Evolutionary conservation across 352 stramenopile genomes (phyloP), one percentile per base, ranked within the genome.

Genomic region (Globisporangium iwayamae): DNA sequence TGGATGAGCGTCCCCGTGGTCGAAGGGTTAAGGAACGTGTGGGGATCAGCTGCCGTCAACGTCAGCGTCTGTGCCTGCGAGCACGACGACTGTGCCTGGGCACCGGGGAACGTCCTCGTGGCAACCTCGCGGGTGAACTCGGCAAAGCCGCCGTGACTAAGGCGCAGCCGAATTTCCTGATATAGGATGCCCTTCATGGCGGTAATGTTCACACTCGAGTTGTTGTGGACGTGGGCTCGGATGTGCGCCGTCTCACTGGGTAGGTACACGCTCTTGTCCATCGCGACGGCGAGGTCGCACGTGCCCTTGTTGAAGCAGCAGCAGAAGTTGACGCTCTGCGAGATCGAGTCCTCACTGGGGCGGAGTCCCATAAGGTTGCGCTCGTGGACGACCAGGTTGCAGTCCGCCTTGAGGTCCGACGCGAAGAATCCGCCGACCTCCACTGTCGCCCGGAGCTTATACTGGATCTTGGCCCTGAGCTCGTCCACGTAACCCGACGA

Each of bases 251-350:
- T 86, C 41, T 90, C 81, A 4, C 77, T 72, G 0, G 83, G 61
- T 36, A 88, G 67, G 51, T 89, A 92, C 36, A 87, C 75, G 61
- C 83, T 89, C 64, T 89, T 92, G 71, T 92, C 79, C 80, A 90
- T 84, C 0, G 74, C 70, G 6, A 87, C 81, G n/a, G 78, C 69
- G 7, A 92, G 67, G 22, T 77, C 46, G 48, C 76, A 88, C 14
- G 47, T 68, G 14, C 80, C 81, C 38, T 83, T 78, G 65, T 74
- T 86, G 48, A 92, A 68, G 55, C 83, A 92, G 72, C 80, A 90
- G 9, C 89, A 56, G 43, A 78, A 88, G 30, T 76, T 76, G 25
- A 90, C 71, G 38, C 69, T 73, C 64, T 89, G 70, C 8, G 73
- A 77, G 0, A 60, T 81, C n/a, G 80, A 81, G 67, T 88, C 83